A percentile compares a stretch with the other conserved stretches of the same genome.
Evolutionary conservation across 805 yeast genomes (phyloP).

Genomic region (Candida tammaniensis): DNA sequence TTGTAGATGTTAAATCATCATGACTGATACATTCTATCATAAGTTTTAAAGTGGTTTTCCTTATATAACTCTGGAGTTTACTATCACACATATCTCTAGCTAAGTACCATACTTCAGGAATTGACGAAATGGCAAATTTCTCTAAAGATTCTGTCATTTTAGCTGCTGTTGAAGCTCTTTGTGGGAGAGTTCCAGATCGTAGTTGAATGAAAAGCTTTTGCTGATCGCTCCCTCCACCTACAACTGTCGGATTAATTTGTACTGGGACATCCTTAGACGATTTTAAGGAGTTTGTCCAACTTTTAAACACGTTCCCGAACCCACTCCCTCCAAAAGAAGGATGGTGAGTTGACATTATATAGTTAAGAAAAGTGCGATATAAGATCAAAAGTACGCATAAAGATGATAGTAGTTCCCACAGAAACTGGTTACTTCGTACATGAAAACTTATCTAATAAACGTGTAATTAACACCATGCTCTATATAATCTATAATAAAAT

Average conservation of each 20-base stretch:
- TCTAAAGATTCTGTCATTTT: constrained; percentile 49
- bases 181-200: constrained; percentile 31
- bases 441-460: too few species aligned
- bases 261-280: constrained; percentile 27
- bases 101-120: constrained; percentile 76
- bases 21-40: constrained; percentile 53
- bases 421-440: too few species aligned
- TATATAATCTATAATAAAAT: constrained; percentile 30
- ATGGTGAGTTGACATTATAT: constrained; percentile 26
- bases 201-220: constrained; percentile 38
- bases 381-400: too few species aligned
- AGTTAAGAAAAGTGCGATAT: too few species aligned
- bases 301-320: constrained; percentile 38
- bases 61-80: constrained; percentile 26
- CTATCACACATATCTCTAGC: constrained; percentile 52
- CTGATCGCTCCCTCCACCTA: constrained; percentile 44
- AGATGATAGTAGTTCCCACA: too few species aligned
- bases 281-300: constrained; percentile 37
- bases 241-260: constrained; percentile 40
- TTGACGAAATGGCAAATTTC: constrained; percentile 51
- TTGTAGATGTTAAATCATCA: constrained; percentile 48
- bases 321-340: constrained; percentile 29
- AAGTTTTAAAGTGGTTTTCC: constrained; percentile 51
- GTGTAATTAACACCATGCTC: constrained; percentile 35
- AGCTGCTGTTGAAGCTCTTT: constrained; percentile 49